These are phyloP conservation scores for Immersiporthe knoxdaviesiana DNA, from an alignment of 2,329 filamentous ascomycete species.

Conservation along the genomic window DNA sequence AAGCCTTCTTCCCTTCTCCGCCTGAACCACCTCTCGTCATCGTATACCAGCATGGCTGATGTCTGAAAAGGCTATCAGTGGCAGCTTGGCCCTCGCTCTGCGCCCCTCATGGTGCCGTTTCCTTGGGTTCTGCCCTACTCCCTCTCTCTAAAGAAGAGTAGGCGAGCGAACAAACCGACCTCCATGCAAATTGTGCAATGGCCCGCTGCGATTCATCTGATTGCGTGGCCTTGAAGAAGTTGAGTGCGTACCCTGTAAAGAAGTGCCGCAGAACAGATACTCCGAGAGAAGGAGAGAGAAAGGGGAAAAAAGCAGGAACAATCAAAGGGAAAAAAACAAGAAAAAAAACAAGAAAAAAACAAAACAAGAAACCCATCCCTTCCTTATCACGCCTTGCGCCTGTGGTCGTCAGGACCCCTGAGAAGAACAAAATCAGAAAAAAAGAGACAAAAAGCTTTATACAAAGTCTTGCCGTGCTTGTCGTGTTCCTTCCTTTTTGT, in stretches of 20 bases:
- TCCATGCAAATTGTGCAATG: constrained; percentile 8
- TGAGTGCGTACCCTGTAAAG: background rate
- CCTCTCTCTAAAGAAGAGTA: background rate
- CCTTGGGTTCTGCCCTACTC: background rate
- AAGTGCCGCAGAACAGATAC: constrained; percentile 10
- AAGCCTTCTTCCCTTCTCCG: constrained; percentile 5
- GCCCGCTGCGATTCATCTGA: background rate
- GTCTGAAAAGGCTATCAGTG: background rate
- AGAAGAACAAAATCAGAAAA: constrained; percentile 1
- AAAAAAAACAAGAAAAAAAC: too few species aligned
- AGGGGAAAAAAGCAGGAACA: constrained; percentile 9
- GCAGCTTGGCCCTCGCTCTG: constrained; percentile 10
- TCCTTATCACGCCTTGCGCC: constrained; percentile 9
- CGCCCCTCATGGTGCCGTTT: background rate
- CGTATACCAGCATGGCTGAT: background rate
- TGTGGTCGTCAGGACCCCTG: background rate
- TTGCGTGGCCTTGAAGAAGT: background rate
- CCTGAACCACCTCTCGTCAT: too few species aligned
- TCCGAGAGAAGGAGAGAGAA: background rate
- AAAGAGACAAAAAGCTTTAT: constrained; percentile 4
- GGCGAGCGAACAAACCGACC: constrained; percentile 7
- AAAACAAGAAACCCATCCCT: background rate
- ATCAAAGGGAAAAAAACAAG: background rate
- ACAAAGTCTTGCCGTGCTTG: constrained; percentile 13
- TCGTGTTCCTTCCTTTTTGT: constrained; percentile 3